phyloP scores from a whole-genome alignment of 2,329 filamentous ascomycete species.

The Neofusicoccum sp. region DNA sequence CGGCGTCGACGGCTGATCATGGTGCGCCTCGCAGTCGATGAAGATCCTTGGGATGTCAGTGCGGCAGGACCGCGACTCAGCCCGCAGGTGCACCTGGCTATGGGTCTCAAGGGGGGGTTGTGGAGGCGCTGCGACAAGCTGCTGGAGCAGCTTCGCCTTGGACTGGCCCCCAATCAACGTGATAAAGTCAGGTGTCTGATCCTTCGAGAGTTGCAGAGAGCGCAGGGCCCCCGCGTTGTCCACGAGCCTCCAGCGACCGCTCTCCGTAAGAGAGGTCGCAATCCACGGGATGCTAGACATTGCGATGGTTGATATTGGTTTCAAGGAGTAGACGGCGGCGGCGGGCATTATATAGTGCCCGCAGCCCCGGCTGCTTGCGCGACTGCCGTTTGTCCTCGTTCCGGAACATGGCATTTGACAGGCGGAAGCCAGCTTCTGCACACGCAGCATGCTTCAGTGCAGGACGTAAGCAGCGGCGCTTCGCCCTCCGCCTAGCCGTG shows the following conservation, averaged over 20 bases:
- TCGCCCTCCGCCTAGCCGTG: neutral
- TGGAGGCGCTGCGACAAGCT: conserved; percentile 17
- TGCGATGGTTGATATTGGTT: neutral
- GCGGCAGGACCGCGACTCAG: conserved; percentile 13
- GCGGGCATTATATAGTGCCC: neutral
- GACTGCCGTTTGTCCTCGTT: neutral
- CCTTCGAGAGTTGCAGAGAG: neutral
- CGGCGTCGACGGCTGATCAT: neutral
- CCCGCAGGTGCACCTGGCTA: conserved; percentile 19
- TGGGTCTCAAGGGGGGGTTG: neutral
- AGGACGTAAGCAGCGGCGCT: neutral
- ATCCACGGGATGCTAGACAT: neutral
- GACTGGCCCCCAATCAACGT: conserved; percentile 21
- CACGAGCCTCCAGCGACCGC: neutral
- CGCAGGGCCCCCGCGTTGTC: neutral
- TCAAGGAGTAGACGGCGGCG: neutral
- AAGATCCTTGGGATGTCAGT: conserved; percentile 23
- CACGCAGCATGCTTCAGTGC: neutral
- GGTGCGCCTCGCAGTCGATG: conserved; percentile 23
- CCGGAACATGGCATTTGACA: neutral
- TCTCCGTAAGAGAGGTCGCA: neutral
- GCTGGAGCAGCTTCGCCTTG: conserved; percentile 15
- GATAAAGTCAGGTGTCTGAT: conserved; percentile 19
- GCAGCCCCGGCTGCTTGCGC: neutral
- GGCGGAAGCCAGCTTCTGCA: neutral